Evolutionary conservation across 1,284 basidiomycete species (phyloP), one percentile per base, ranked within the genome.

Genomic region (Pseudozyma hubeiensis): DNA sequence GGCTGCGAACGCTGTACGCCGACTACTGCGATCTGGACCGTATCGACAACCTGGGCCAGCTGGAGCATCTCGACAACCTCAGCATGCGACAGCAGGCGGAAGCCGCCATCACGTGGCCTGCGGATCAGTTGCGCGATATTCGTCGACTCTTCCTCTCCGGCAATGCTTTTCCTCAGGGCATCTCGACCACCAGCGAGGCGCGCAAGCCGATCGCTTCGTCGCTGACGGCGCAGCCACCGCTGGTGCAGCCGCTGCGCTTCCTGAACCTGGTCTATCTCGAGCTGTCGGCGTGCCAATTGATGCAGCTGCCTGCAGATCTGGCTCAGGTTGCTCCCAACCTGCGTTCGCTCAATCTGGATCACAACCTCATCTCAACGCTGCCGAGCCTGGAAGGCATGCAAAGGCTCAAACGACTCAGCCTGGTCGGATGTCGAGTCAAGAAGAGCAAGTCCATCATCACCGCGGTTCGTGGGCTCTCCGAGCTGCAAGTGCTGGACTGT

Each of bases 141-240:
- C 94, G 94, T 86, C 89, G 96, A 49, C 87, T 99, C 78, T 99
- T 97, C 87, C 88, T 98, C 53, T 95, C 93, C 66, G 94, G 94
- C 91, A 86, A 85, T 90, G 87, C 81, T 5, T 68, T 84, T 31
- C 78, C 68, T 0, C 61, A 62, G n/a, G 64, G 66, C 4, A 69
- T 69, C 51, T 49, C 62, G 19, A 63, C 54, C 5, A 57, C 39
- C 4, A 44, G 41, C n/a, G 54, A 67, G 7, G 19, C 40, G 5
- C 55, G 47, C 40, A 56, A 61, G 49, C 54, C 48, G 11, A 53
- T 60, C 33, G 34, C 45, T 16, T 37, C 64, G 0, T 24, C 58
- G 7, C 29, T 52, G 24, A 30, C 39, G 13, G 40, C 41, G 7
- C 62, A 48, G 45, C 31, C 57, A 19, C 14, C 49, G 13, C 41